A percentile compares a stretch with the other conserved stretches of the same genome.
Evolutionary conservation across 225 moss, liverwort and hornwort species (phyloP).

Genomic region (Pleurozium schreberi): DNA sequence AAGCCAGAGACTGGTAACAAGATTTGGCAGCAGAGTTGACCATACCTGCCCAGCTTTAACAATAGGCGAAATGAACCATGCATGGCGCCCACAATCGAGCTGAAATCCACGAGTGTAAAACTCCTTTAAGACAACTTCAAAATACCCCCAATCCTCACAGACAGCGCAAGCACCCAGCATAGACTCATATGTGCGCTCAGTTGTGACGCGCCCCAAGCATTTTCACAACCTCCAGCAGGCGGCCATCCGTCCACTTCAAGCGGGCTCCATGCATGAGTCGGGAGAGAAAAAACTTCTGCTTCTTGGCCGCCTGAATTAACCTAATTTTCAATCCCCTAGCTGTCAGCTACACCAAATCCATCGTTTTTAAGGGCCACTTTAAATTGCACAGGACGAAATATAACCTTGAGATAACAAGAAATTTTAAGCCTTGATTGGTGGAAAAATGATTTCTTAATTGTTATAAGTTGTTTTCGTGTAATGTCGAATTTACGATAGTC

Average conservation of each 20-base stretch:
- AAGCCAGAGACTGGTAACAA: neutral
- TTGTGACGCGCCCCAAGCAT: constrained; percentile 57
- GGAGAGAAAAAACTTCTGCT: constrained; percentile 56
- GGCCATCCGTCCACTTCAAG: constrained; percentile 77
- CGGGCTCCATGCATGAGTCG: constrained; percentile 82
- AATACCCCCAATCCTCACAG: constrained; percentile 63
- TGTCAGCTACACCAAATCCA: neutral
- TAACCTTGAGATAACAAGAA: neutral
- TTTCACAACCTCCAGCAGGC: constrained; percentile 59
- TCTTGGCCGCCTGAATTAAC: constrained; percentile 37
- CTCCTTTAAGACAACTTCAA: constrained; percentile 48
- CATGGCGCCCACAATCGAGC: constrained; percentile 50
- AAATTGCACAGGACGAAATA: neutral
- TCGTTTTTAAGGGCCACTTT: neutral
- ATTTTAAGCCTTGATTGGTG: neutral
- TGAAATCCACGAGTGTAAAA: constrained; percentile 52
- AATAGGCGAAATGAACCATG: constrained; percentile 56
- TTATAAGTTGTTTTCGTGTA: neutral
- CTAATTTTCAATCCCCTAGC: constrained; percentile 10
- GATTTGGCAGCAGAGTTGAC: neutral
- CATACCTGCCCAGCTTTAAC: constrained; percentile 64
- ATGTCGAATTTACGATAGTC: neutral
- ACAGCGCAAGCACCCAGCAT: constrained; percentile 73
- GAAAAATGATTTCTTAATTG: neutral
- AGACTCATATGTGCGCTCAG: constrained; percentile 60